phyloP scores from a whole-genome alignment of 345 rosid genomes.

The Chamaenerion angustifolium region DNA sequence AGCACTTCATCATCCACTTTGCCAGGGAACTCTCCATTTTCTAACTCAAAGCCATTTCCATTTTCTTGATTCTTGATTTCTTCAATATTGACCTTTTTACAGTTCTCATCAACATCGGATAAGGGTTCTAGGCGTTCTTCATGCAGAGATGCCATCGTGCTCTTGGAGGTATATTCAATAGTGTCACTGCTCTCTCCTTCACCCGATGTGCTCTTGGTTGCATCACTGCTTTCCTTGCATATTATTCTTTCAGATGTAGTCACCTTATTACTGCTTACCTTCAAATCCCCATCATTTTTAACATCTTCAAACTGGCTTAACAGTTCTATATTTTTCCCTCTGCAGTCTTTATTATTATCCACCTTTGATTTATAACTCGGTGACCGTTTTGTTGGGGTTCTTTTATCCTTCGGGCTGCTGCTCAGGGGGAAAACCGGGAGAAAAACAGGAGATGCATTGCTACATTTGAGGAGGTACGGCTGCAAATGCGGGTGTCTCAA shows the following conservation, averaged over 20 bases:
- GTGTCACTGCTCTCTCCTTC: slow-evolving; percentile 14
- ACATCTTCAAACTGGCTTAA: slow-evolving; percentile 27
- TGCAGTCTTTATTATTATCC: slow-evolving; percentile 19
- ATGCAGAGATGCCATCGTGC: slow-evolving; percentile 9
- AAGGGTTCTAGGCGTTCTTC: slow-evolving; percentile 8
- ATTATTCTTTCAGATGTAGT: too few relatives aligned
- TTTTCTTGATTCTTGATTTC: slow-evolving; percentile 11
- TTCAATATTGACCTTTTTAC: slow-evolving; percentile 1
- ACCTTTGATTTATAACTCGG: slow-evolving; percentile 24
- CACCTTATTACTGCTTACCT: slow-evolving; percentile 1
- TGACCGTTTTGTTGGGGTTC: slow-evolving; percentile 39
- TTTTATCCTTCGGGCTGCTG: slow-evolving; percentile 51
- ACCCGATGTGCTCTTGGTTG: slow-evolving; percentile 2
- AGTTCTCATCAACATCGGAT: neutral
- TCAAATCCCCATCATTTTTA: slow-evolving; percentile 21
- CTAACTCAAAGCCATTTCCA: neutral
- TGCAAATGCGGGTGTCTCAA: slow-evolving; percentile 81
- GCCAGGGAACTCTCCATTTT: neutral
- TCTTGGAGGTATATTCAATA: slow-evolving; percentile 14
- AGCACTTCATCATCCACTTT: too few relatives aligned
- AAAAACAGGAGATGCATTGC: slow-evolving; percentile 49
- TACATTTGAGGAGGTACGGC: slow-evolving; percentile 58
- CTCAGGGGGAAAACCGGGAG: slow-evolving; percentile 58
- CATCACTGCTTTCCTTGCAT: too few relatives aligned
- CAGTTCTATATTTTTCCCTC: slow-evolving; percentile 21